Percentiles rank a stretch among this genome's conserved stretches.
Evolutionary conservation across 768 basidiomycete species (phyloP).

Genomic region (Leccinum broughii): DNA sequence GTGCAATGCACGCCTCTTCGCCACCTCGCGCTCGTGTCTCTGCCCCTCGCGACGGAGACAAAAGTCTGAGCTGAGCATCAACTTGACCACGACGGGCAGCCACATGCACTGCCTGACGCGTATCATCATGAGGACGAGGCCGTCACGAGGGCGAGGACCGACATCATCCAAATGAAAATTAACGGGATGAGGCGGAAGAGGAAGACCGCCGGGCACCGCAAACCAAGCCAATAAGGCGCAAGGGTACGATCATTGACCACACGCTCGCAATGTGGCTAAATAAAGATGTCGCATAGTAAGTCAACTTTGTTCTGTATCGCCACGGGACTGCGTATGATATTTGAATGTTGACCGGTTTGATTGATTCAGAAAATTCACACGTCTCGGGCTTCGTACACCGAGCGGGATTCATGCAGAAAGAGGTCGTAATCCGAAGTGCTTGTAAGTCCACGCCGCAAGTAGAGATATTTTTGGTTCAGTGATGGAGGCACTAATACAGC

Average conservation of each 20-base stretch:
- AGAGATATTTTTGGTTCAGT: background rate
- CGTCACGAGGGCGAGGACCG: slow-evolving; percentile 38
- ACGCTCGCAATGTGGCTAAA: too few relatives aligned
- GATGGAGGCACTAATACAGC: background rate
- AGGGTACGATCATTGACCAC: too few relatives aligned
- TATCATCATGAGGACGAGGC: slow-evolving; percentile 47
- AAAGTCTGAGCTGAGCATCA: slow-evolving; percentile 13
- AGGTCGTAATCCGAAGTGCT: background rate
- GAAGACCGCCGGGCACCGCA: slow-evolving; percentile 6
- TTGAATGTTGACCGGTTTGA: too few relatives aligned
- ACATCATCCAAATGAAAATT: slow-evolving; percentile 13
- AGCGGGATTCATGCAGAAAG: background rate
- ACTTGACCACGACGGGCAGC: slow-evolving; percentile 16
- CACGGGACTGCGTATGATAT: too few relatives aligned
- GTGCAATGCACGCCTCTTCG: slow-evolving; percentile 2
- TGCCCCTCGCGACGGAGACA: slow-evolving; percentile 13
- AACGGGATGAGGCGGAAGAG: slow-evolving; percentile 10
- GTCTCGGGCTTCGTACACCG: too few relatives aligned
- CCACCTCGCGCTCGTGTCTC: slow-evolving; percentile 12
- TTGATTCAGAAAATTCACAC: too few relatives aligned
- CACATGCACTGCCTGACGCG: slow-evolving; percentile 45
- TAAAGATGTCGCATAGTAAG: too few relatives aligned
- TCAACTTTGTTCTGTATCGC: too few relatives aligned
- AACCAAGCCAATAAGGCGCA: too few relatives aligned
- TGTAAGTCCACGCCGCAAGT: background rate